Evolutionary conservation across 2,329 filamentous ascomycete genomes (phyloP).

Genomic region (Trichoderma lentiforme): DNA sequence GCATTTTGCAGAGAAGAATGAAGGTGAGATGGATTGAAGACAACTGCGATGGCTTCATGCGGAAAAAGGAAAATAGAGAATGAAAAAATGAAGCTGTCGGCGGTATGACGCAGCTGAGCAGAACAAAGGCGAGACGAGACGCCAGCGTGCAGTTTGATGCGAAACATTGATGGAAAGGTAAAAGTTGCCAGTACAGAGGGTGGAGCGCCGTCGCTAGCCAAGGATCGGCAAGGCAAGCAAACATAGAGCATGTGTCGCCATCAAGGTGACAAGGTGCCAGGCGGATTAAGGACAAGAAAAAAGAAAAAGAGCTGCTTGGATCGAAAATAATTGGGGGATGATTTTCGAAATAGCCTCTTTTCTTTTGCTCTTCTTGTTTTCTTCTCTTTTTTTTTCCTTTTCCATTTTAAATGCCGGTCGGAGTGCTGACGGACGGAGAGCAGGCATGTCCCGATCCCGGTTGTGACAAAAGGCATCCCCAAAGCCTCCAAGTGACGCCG

Average conservation of each 20-base stretch:
- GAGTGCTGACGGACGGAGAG: neutral
- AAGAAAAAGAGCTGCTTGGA: neutral
- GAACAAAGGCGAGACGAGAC: neutral
- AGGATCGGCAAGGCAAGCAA: slow-evolving; percentile 15
- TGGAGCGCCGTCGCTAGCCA: slow-evolving; percentile 11
- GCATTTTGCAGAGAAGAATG: neutral
- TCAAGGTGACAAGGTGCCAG: slow-evolving; percentile 3
- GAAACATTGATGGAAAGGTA: neutral
- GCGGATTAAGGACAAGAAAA: neutral
- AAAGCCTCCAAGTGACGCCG: slow-evolving; percentile 1
- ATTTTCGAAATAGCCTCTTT: neutral
- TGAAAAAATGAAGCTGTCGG: neutral
- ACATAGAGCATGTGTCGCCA: slow-evolving; percentile 6
- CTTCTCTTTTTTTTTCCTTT: neutral
- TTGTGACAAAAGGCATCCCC: neutral
- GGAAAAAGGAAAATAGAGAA: neutral
- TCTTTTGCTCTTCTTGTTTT: neutral
- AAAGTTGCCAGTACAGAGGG: slow-evolving; percentile 1
- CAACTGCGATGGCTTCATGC: neutral
- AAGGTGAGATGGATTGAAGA: neutral
- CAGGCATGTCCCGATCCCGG: neutral
- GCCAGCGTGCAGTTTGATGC: neutral
- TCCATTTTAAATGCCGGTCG: neutral
- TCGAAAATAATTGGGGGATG: neutral
- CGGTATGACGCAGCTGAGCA: neutral